Base-by-base conservation (phyloP, 129 eudicot species). In the Dittrichia graveolens region DNA sequence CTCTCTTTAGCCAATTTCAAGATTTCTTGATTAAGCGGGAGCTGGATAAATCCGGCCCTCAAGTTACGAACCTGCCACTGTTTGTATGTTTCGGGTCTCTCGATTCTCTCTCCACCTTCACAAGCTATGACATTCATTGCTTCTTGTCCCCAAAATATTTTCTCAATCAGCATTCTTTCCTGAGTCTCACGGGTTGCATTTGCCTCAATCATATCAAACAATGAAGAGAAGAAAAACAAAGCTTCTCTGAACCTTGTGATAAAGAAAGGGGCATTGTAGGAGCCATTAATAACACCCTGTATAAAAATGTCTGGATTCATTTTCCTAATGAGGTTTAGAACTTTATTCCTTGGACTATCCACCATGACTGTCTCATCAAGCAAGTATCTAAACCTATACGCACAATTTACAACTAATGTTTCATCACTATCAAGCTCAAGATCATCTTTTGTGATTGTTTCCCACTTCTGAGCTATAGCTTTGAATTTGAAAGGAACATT, bases 111-210 rank as follows among this genome's bases (percentile, higher is more conserved):
- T 3, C 87, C 90, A 39, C 87, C 96, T 83, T 90, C 96, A 58
- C 96, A 90, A 49, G 96, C 93, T 45, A 90, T 84, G 16, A 83
- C 96, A 75, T 90, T 90, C 93, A 87, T 85, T 8, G 92, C 96
- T 70, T 90, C 90, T 59, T 76, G 71, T 15, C 96, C 93, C 82
- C 87, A 82, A 39, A 90, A 61, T 8, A 38, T 84, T 61, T 82
- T 80, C 85, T 90, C 96, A 49, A 90, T 62, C 71, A 90, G 63
- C 79, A 56, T 60, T 63, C 96, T 85, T 75, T 90, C 96, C 8
- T 72, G 77, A 38, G 58, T 77, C 34, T 87, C 96, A 11, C 91
- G 89, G 3, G 88, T 84, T 10, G 75, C 81, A 53, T 69, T 85
- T 24, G 87, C 86, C 61, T 90, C 93, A 4, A 90, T 73, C 96